Conservation (phyloP, 2,329 filamentous ascomycete species). For the Colletotrichum tanaceti region DNA sequence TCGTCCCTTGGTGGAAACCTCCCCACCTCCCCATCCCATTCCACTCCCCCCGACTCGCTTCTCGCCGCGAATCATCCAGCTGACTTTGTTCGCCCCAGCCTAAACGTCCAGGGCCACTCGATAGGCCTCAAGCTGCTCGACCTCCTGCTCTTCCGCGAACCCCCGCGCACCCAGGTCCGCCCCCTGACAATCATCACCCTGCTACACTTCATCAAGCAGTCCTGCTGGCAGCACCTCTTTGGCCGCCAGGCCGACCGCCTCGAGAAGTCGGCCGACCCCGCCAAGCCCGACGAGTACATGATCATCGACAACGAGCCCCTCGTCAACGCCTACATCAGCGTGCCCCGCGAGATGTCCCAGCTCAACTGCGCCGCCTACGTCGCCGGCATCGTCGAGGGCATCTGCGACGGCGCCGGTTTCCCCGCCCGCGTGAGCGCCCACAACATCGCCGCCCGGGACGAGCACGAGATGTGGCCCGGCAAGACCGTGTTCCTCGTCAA, state of each 20-base stretch:
- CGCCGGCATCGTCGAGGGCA: constrained; percentile 93
- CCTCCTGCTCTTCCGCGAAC: constrained; percentile 87
- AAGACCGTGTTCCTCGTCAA: constrained; percentile 96
- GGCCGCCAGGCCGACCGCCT: constrained; percentile 89
- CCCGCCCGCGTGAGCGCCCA: constrained; percentile 91
- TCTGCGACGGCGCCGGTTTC: constrained; percentile 93
- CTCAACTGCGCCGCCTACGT: constrained; percentile 97
- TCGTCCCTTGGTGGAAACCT: constrained; percentile 4
- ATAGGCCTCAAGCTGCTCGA: constrained; percentile 95
- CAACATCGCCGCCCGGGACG: constrained; percentile 70
- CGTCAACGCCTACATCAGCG: constrained; percentile 92
- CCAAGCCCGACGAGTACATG: constrained; percentile 96
- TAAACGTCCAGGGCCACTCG: constrained; percentile 92
- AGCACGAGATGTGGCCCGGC: constrained; percentile 90
- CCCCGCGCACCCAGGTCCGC: constrained; percentile 76
- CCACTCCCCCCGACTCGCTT: constrained; percentile 9
- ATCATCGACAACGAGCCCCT: constrained; percentile 98
- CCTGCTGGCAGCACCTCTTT: constrained; percentile 93
- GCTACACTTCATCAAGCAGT: constrained; percentile 94
- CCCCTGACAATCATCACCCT: constrained; percentile 91
- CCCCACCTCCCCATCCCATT: constrained; percentile 2
- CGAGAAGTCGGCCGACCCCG: constrained; percentile 84
- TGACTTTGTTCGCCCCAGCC: constrained; percentile 58
- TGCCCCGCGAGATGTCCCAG: constrained; percentile 95
- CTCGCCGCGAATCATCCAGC: constrained; percentile 22